A percentile compares a stretch with the other conserved stretches of the same genome.
Evolutionary conservation across 164 flowering plant species (phyloP).

Genomic region (Vitis cinerea): DNA sequence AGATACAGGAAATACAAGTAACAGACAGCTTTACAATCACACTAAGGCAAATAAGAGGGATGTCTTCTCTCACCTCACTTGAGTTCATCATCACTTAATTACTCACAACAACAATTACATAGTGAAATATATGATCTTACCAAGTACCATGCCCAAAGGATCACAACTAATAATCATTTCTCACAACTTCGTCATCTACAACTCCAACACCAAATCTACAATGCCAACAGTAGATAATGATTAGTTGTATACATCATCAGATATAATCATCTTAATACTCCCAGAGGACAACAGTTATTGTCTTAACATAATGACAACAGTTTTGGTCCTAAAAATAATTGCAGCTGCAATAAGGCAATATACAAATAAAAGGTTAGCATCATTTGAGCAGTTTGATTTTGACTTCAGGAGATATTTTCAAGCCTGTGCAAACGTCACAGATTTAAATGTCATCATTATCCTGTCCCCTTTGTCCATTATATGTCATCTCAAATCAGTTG

Average conservation of each 20-base stretch:
- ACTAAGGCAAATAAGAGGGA: slow-evolving; percentile 5
- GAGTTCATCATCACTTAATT: slow-evolving; percentile 7
- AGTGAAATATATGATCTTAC: slow-evolving; percentile 8
- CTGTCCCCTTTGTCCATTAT: too few relatives aligned
- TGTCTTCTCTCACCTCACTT: not conserved
- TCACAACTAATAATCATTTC: not conserved
- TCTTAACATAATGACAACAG: too few relatives aligned
- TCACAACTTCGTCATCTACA: slow-evolving; percentile 19
- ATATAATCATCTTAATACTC: not conserved
- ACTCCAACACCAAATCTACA: slow-evolving; percentile 59
- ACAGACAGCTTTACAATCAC: slow-evolving; percentile 16
- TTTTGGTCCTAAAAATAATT: too few relatives aligned
- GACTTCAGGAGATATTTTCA: not conserved
- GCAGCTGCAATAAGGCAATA: too few relatives aligned
- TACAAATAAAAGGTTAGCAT: too few relatives aligned
- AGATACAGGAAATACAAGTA: not conserved
- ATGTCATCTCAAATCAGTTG: too few relatives aligned
- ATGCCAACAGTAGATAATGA: slow-evolving; percentile 6
- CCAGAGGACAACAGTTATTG: not conserved
- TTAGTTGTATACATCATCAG: slow-evolving; percentile 10
- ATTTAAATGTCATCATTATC: too few relatives aligned
- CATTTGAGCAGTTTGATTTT: too few relatives aligned
- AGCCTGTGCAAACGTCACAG: not conserved
- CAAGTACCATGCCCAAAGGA: slow-evolving; percentile 10
- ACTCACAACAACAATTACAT: slow-evolving; percentile 6